A percentile compares a stretch with the other conserved stretches of the same genome.
Conservation (phyloP, 208 protist species). For the Acanthamoeba culbertsoni region DNA sequence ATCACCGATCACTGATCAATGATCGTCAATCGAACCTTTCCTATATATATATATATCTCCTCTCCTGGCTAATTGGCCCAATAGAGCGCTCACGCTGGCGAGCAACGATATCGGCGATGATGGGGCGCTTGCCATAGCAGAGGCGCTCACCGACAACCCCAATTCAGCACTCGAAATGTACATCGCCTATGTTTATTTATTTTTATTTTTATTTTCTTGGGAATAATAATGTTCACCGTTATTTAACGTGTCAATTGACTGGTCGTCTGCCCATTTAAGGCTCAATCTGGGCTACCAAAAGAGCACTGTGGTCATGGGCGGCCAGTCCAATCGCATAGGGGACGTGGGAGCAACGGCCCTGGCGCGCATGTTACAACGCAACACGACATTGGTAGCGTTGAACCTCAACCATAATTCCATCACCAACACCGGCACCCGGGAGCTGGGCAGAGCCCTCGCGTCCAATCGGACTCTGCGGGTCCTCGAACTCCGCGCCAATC, state of each 20-base stretch:
- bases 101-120: constrained; percentile 43
- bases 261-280: background rate
- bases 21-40: too few species aligned
- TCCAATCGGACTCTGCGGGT: background rate
- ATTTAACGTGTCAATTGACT: background rate
- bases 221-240: too few species aligned
- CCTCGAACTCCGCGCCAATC: background rate
- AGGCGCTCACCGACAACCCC: background rate
- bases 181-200: background rate
- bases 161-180: background rate
- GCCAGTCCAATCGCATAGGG: background rate
- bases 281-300: constrained; percentile 19
- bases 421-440: background rate
- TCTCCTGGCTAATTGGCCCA: background rate
- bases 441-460: background rate
- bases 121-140: background rate
- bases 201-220: background rate
- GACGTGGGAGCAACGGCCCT: background rate
- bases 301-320: constrained; percentile 22
- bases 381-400: background rate
- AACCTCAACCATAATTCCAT: background rate
- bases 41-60: background rate
- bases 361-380: background rate
- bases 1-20: too few species aligned
- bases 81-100: background rate